Percentiles rank a stretch among this genome's conserved stretches.
Conservation (phyloP, 768 basidiomycete species). For the Amanita rubescens region DNA sequence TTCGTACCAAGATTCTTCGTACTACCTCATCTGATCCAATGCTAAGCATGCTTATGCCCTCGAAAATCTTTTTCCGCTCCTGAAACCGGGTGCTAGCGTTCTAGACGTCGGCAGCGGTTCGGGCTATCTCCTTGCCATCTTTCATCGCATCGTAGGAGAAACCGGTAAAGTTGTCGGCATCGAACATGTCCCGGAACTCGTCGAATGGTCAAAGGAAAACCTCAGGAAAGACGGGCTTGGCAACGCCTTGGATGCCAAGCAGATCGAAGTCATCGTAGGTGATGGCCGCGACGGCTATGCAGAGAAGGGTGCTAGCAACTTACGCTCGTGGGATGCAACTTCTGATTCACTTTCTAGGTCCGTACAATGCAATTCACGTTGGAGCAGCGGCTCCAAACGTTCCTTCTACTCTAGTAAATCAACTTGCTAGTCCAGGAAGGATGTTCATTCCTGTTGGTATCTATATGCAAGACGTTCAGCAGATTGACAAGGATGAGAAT, state of each 20-base stretch:
- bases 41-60: slow-evolving; percentile 76
- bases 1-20: slow-evolving; percentile 18
- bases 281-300: slow-evolving; percentile 70
- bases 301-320: slow-evolving; percentile 19
- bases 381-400: slow-evolving; percentile 82
- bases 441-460: slow-evolving; percentile 94
- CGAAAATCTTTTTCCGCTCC: slow-evolving; percentile 67
- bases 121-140: slow-evolving; percentile 78
- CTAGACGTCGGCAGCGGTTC: slow-evolving; percentile 90
- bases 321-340: neutral
- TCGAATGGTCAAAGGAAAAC: slow-evolving; percentile 63
- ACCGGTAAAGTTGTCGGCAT: slow-evolving; percentile 75
- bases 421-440: slow-evolving; percentile 65
- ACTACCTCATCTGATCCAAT: neutral
- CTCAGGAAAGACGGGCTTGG: slow-evolving; percentile 59
- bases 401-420: slow-evolving; percentile 66
- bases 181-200: slow-evolving; percentile 82
- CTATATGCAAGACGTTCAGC: slow-evolving; percentile 50
- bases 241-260: slow-evolving; percentile 39
- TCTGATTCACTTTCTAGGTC: slow-evolving; percentile 29
- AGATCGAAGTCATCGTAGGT: slow-evolving; percentile 59
- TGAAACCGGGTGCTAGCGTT: slow-evolving; percentile 63
- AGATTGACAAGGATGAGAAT: slow-evolving; percentile 69
- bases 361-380: slow-evolving; percentile 86
- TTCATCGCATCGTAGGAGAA: slow-evolving; percentile 61